Evolutionary conservation across 2,329 filamentous ascomycete genomes (phyloP).

Genomic region (Scytalidium sp.): DNA sequence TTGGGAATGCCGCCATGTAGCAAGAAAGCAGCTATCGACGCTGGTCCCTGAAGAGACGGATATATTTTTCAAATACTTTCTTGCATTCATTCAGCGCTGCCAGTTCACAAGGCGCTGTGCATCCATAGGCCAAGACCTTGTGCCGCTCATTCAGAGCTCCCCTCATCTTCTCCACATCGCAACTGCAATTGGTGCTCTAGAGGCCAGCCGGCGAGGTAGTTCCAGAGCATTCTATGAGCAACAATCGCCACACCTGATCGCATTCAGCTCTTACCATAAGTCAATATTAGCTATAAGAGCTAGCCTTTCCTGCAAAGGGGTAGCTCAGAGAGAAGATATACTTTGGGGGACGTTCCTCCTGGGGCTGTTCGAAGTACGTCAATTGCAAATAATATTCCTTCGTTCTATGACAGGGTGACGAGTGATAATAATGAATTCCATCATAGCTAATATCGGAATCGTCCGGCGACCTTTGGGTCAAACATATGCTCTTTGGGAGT

Average conservation of each 20-base stretch:
- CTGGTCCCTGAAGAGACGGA: not conserved
- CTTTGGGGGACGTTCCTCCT: conserved; percentile 7
- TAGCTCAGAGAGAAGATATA: conserved; percentile 2
- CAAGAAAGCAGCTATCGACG: not conserved
- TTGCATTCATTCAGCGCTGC: not conserved
- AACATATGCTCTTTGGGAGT: conserved; percentile 4
- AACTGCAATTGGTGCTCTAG: conserved; percentile 5
- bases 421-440: not conserved
- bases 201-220: conserved; percentile 3
- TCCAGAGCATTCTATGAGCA: not conserved
- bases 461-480: conserved; percentile 4
- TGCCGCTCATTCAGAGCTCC: not conserved
- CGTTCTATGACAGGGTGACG: not conserved
- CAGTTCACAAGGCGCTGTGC: not conserved
- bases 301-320: conserved; percentile 1
- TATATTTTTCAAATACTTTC: not conserved
- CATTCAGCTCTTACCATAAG: conserved; percentile 3
- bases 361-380: conserved; percentile 5
- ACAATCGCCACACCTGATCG: conserved; percentile 4
- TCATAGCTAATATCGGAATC: conserved; percentile 3
- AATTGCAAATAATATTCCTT: conserved; percentile 1
- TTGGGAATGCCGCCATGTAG: not conserved
- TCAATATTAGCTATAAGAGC: conserved; percentile 2
- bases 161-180: conserved; percentile 2
- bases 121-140: not conserved